phyloP scores from a whole-genome alignment of 495 filamentous ascomycete genomes.

The Aspergillus ostianus region DNA sequence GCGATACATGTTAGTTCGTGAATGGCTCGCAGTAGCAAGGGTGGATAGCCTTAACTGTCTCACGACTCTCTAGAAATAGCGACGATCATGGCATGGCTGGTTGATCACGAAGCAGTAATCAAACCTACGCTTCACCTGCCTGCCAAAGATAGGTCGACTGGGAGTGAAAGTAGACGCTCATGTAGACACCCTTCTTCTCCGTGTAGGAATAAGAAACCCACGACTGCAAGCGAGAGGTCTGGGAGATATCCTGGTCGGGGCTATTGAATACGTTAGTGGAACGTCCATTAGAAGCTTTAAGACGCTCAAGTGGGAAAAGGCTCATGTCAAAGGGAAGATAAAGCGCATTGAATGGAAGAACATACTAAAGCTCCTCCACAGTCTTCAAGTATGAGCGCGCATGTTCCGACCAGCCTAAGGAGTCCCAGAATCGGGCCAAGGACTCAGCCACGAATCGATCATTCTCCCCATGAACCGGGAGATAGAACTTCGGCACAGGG shows the following conservation, averaged over 20 bases:
- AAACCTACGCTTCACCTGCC: no score
- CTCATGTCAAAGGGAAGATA: not conserved
- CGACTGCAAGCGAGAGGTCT: slow-evolving; percentile 2
- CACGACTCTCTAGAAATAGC: no score
- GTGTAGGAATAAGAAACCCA: slow-evolving; percentile 6
- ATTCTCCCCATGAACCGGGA: slow-evolving; percentile 17
- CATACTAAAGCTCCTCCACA: slow-evolving; percentile 1
- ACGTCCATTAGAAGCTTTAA: no score
- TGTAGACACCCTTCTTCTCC: not conserved
- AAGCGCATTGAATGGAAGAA: not conserved
- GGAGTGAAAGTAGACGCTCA: slow-evolving; percentile 7
- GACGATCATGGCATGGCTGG: not conserved
- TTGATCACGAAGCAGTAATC: no score
- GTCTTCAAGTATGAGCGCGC: not conserved
- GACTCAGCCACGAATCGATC: slow-evolving; percentile 2
- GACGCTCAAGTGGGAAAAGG: not conserved
- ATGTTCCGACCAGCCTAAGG: slow-evolving; percentile 5
- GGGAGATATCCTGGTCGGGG: slow-evolving; percentile 1
- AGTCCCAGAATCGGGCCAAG: slow-evolving; percentile 8
- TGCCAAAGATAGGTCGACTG: no score
- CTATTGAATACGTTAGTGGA: not conserved
- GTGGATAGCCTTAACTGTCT: no score
- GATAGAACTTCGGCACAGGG: slow-evolving; percentile 17
- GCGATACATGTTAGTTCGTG: no score
- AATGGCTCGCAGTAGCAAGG: no score